Base-by-base conservation (phyloP, 345 rosid species). In the Gossypium stocksii region DNA sequence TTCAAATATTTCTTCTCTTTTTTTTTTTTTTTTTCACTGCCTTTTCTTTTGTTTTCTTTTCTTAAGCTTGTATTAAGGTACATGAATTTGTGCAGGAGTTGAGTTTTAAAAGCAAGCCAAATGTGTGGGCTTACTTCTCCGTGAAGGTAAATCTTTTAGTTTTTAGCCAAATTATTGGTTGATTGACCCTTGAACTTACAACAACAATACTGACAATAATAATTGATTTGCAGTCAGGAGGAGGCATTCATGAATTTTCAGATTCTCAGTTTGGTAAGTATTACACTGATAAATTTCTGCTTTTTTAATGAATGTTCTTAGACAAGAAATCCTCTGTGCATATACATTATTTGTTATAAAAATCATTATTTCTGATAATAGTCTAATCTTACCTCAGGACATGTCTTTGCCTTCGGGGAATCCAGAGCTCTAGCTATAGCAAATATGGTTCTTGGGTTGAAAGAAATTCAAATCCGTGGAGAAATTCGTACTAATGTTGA, bases 121-220 rank as follows among this genome's bases (percentile, higher is more conserved):
- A 96, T 81, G 97, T 89, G 81, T 96, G 99, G 99, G 99, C 98
- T 41, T 96, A 96, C 89, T 96, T 93, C 89, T 96, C 99, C 76
- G 99, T 93, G 63, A 96, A 96, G 98, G 99, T 96, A 84, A 56
- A 25, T 56, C 80, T 60, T 34, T 77, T 67, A 22, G 34, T 27
- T 27, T 65, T 64, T 72, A 51, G 22, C 25, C 20, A 67, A 73
- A 23, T 46, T 79, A 43, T 57, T 64, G 73, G 45, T 48, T 29
- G 70, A 74, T 27, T 58, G 63, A 41, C 15, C 29, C 81, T 78
- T 78, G 51, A 11, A 73, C 46, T 65, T 71, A 64, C 71, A 70
- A 17, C 57, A 17, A 38, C 56, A 61, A 23, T 79, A 59, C 71
- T 70, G 65, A 48, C 65, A 14, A 49, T 80, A 67, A 57, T 79